Conservation (phyloP, 768 basidiomycete species). For the Hortiboletus campestris region DNA sequence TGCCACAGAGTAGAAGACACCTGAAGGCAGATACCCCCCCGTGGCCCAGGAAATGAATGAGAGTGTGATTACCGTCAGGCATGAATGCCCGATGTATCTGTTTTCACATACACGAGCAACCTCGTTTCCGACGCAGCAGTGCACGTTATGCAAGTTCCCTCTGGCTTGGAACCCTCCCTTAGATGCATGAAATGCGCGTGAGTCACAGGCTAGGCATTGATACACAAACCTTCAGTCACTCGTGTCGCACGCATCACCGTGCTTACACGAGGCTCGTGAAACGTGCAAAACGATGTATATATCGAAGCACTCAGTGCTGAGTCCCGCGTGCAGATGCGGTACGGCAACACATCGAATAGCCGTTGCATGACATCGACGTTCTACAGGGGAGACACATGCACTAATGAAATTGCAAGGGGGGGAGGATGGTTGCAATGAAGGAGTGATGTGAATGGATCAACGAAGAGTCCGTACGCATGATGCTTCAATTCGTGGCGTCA, state of each 20-base stretch:
- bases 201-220: neutral
- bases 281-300: constrained; percentile 1
- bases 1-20: neutral
- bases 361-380: neutral
- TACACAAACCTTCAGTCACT: neutral
- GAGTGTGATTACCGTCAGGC: neutral
- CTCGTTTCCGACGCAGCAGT: neutral
- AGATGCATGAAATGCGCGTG: neutral
- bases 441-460: neutral
- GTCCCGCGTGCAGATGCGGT: neutral
- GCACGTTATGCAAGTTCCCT: neutral
- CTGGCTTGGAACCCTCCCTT: neutral
- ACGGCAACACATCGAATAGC: neutral
- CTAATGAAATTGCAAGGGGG: neutral
- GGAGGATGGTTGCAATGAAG: too few relatives aligned
- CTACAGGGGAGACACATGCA: neutral
- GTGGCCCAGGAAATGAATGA: neutral
- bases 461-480: too few relatives aligned
- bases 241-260: neutral
- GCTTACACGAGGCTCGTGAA: constrained; percentile 2
- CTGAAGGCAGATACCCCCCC: neutral
- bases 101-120: neutral
- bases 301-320: neutral
- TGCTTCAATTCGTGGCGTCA: neutral
- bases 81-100: neutral